These are phyloP conservation scores for Rhipidocladum racemiflorum DNA, from an alignment of 176 grass and related monocot genomes.

Conservation along the genomic window DNA sequence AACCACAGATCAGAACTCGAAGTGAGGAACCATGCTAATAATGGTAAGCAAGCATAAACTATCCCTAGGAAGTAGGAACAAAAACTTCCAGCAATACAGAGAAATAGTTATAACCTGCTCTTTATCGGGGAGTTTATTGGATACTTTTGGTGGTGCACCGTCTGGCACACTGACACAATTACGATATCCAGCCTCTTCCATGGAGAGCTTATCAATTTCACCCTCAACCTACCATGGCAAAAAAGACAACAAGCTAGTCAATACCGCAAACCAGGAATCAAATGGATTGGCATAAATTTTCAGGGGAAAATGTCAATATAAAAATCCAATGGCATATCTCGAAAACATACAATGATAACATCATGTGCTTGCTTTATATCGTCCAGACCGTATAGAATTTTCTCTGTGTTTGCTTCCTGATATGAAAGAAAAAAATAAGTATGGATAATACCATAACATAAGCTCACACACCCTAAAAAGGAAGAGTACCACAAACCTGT, in stretches of 20 bases:
- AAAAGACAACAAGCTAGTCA: slow-evolving; percentile 15
- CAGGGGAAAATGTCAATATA: not conserved
- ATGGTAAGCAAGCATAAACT: slow-evolving; percentile 12
- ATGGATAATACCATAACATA: slow-evolving; percentile 14
- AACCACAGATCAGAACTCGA: slow-evolving; percentile 9
- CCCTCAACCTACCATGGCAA: slow-evolving; percentile 64
- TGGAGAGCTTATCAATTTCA: slow-evolving; percentile 98
- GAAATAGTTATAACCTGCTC: slow-evolving; percentile 51
- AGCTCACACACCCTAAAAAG: slow-evolving; percentile 2
- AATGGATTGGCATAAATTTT: slow-evolving; percentile 4
- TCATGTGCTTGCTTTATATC: slow-evolving; percentile 69
- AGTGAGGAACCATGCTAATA: not conserved
- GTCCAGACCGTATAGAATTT: slow-evolving; percentile 91
- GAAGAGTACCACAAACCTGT: slow-evolving; percentile 55
- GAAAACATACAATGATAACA: slow-evolving; percentile 85
- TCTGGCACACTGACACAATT: slow-evolving; percentile 94
- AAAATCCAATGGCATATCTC: slow-evolving; percentile 5
- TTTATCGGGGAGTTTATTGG: slow-evolving; percentile 46
- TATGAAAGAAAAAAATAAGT: slow-evolving; percentile 14
- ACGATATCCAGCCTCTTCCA: slow-evolving; percentile 86
- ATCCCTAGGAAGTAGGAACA: not conserved
- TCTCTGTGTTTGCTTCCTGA: slow-evolving; percentile 78
- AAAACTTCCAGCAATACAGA: slow-evolving; percentile 10
- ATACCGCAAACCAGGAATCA: not conserved
- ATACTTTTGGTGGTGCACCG: slow-evolving; percentile 56